Evolutionary conservation across 352 stramenopile species (phyloP).

Genomic region (Peronospora destructor): DNA sequence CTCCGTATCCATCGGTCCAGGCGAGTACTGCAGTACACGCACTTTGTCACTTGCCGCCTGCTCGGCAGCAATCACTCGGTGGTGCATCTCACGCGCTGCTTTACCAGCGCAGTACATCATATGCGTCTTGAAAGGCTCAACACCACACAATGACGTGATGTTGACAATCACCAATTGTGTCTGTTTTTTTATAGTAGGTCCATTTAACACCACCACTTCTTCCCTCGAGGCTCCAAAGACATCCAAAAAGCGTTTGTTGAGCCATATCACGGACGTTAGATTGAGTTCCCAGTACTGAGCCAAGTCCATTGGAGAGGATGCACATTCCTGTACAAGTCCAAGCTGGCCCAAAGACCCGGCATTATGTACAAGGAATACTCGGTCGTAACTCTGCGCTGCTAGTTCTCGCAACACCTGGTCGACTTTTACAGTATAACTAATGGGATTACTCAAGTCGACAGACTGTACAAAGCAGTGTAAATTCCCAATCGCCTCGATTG

Average conservation of each 20-base stretch:
- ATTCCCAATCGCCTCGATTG: slow-evolving; percentile 1
- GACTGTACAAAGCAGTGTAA: slow-evolving; percentile 31
- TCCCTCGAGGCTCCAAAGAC: slow-evolving; percentile 45
- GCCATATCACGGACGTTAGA: slow-evolving; percentile 75
- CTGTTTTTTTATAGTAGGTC: slow-evolving; percentile 2
- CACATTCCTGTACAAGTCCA: slow-evolving; percentile 44
- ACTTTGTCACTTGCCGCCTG: slow-evolving; percentile 32
- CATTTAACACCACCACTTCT: slow-evolving; percentile 16
- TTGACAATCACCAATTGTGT: slow-evolving; percentile 41
- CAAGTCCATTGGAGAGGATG: slow-evolving; percentile 35
- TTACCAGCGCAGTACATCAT: slow-evolving; percentile 82
- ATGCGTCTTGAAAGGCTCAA: slow-evolving; percentile 75
- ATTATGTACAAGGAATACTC: slow-evolving; percentile 75
- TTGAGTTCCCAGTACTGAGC: slow-evolving; percentile 73
- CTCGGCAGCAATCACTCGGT: slow-evolving; percentile 58
- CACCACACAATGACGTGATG: slow-evolving; percentile 77
- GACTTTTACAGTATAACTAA: slow-evolving; percentile 45
- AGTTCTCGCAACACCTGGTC: slow-evolving; percentile 33
- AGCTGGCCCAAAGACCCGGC: slow-evolving; percentile 72
- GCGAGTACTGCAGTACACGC: slow-evolving; percentile 79
- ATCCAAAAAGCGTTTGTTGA: slow-evolving; percentile 74
- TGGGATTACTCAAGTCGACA: slow-evolving; percentile 42
- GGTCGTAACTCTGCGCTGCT: slow-evolving; percentile 29
- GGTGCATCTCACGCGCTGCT: slow-evolving; percentile 84
- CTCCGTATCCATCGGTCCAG: slow-evolving; percentile 81